Base-by-base conservation (phyloP, 352 stramenopile species). In the Pythium vanterpoolii region DNA sequence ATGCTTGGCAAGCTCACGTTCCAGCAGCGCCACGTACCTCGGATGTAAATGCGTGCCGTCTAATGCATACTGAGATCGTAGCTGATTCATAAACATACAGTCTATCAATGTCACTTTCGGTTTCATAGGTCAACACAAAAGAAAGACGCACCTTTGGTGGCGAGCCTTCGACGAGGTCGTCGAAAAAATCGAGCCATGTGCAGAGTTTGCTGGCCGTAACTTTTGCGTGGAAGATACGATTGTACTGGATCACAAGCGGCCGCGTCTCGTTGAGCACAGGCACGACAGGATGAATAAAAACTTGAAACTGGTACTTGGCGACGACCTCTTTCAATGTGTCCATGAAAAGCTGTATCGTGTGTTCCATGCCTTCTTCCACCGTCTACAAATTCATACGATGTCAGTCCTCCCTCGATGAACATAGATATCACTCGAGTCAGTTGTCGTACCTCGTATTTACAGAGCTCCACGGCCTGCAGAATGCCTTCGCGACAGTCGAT, bases 401-500 rank as follows among this genome's bases (percentile, higher is more conserved):
- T 42, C 34, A 42, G 34, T n/a, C 34, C 2, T 42, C 19, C 8
- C 33, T 39, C 33, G 33, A 10, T 28, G 21, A 13, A 7, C 46
- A 54, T 18, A 54, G 46, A 1, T 40, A 7, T 6, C 26, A 5
- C 21, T n/a, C 36, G 40, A n/a, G 24, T 16, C 39, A 39, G 2
- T 24, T 19, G 7, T 61, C 56, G 38, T 54, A 93, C 83, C 74
- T 94, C 73, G 55, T 97, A 96, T 52, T 86, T 86, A 56, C 80
- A 90, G 47, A 88, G 87, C 50, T 97, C 85, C 18, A 97, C 86
- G 3, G 90, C 89, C 1, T 87, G 53, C 8, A 97, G 59, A 36
- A 98, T 89, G 18, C 94, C 96, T 71, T 98, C 94, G 13, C 96
- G 77, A 61, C 94, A 98, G 60, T 98, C 96, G 55, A 98, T 98